Base-by-base conservation (phyloP, 805 yeast genomes). In the Blastobotrys muscicola region DNA sequence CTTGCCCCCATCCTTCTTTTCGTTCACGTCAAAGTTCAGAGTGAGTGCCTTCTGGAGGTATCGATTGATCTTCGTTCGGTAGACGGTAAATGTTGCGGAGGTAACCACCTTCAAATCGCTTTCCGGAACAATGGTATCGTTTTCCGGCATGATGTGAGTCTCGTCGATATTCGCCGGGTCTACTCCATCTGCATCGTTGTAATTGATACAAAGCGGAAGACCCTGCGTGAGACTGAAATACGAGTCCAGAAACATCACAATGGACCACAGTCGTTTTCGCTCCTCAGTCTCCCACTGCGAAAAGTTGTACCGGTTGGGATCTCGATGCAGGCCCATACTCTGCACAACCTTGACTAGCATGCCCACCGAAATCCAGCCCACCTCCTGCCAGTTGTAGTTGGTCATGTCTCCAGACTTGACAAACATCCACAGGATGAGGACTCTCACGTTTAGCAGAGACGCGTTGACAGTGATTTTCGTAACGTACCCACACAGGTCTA, bases 271-370 rank as follows among this genome's bases (percentile, higher is more conserved):
- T 15, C 54, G 45, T 15, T 62, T 45, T 23, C 64, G 45, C 33
- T 50, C 50, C 31, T 60, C 64, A 3, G 56, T 50, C 35, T 60
- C 62, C 35, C 51, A 59, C 8, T 54, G 51, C 8, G 61, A 45
- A 38, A 60, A 42, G 30, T 45, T 49, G 46, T 59, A 60, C 62
- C 61, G 57, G 23, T 51, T 52, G 7, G 65, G 62, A 40, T 60
- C 65, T 12, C 65, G 49, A 43, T 60, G 64, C 13, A 60, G 46
- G 8, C 65, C 65, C 65, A 60, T 60, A 3, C 57, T 50, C 45
- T 59, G 64, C 3, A 60, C 57, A 6, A 55, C 53, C 8, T 63
- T 52, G 4, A 56, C 48, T 8, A 60, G 33, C 26, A 55, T 39
- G 2, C 64, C 63, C 38, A 55, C 45, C 2, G 60, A 46, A 4